Conservation (phyloP, 2,329 filamentous ascomycete genomes). For the Neopestalotiopsis sp. region DNA sequence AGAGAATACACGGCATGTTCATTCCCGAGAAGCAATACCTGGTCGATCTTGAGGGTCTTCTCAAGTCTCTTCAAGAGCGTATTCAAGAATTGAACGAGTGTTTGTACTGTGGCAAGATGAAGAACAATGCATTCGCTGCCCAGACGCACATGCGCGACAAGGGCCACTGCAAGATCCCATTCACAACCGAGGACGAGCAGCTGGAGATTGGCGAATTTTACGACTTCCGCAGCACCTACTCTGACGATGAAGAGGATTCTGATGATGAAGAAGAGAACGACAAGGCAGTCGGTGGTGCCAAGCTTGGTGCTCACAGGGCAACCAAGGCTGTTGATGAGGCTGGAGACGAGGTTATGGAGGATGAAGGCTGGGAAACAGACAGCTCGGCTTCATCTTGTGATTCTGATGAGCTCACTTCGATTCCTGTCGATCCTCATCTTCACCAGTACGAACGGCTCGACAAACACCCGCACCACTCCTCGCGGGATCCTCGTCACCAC, state of each 20-base stretch:
- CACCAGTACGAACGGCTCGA: slow-evolving; percentile 75
- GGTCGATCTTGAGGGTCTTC: slow-evolving; percentile 79
- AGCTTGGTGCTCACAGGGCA: slow-evolving; percentile 67
- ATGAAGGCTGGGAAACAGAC: slow-evolving; percentile 92
- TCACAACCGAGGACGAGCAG: slow-evolving; percentile 85
- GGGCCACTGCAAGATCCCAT: slow-evolving; percentile 96
- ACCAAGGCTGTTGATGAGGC: slow-evolving; percentile 57
- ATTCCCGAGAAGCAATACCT: slow-evolving; percentile 89
- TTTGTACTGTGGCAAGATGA: slow-evolving; percentile 83
- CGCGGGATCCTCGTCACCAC: slow-evolving; percentile 73
- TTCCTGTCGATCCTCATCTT: slow-evolving; percentile 75
- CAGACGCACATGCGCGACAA: slow-evolving; percentile 98
- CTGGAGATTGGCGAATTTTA: slow-evolving; percentile 96
- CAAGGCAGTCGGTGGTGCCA: slow-evolving; percentile 66
- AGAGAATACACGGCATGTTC: slow-evolving; percentile 92
- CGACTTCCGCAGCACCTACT: slow-evolving; percentile 95
- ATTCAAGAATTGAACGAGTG: slow-evolving; percentile 84
- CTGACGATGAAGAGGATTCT: slow-evolving; percentile 65
- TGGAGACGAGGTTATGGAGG: slow-evolving; percentile 60
- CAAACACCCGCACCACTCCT: slow-evolving; percentile 78
- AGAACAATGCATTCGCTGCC: slow-evolving; percentile 78
- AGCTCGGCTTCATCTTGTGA: slow-evolving; percentile 87
- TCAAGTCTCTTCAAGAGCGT: slow-evolving; percentile 79
- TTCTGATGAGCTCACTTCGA: slow-evolving; percentile 80
- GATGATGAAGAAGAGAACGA: slow-evolving; percentile 63